Evolutionary conservation across 805 yeast genomes (phyloP), one percentile per base, ranked within the genome.

Genomic region (Wickerhamomyces sydowiorum): DNA sequence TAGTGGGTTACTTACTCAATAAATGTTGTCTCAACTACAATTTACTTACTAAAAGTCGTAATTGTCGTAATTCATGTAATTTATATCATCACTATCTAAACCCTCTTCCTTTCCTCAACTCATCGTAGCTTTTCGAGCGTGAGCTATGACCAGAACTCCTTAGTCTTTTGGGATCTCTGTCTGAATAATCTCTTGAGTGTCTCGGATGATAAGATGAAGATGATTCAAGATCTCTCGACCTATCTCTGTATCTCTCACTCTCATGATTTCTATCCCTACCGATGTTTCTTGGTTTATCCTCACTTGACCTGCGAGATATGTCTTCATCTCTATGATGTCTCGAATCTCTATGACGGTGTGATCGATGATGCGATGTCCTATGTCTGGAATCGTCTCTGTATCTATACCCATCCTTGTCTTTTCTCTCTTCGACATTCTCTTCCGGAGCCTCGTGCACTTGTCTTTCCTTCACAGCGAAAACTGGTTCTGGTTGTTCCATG

Each of bases 21-120:
- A 23, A 23, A 23, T 28, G 14, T 8, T 28, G 8, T 28, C 14
- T 28, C 31, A 13, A 8, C 17, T 13, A 28, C 31, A 8, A 28
- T 12, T 6, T 28, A 28, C n/a, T n/a, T n/a, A n/a, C n/a, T n/a
- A n/a, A n/a, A n/a, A n/a, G n/a, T n/a, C n/a, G n/a, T n/a, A n/a
- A n/a, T n/a, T n/a, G n/a, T n/a, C n/a, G n/a, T n/a, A n/a, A n/a
- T n/a, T n/a, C n/a, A n/a, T n/a, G n/a, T n/a, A n/a, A n/a, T n/a
- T n/a, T n/a, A n/a, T n/a, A n/a, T n/a, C n/a, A n/a, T n/a, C 8
- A 17, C 34, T 30, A 34, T 17, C 10, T 23, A 19, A 36, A 36
- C 6, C 38, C 38, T 19, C 38, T 25, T 10, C 38, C 38, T n/a
- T 36, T 36, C 10, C 23, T 25, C 10, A 36, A 30, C 19, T 36